These are phyloP conservation scores for Fusarium sp. DNA, from an alignment of 2,329 filamentous ascomycete species.

Conservation along the genomic window DNA sequence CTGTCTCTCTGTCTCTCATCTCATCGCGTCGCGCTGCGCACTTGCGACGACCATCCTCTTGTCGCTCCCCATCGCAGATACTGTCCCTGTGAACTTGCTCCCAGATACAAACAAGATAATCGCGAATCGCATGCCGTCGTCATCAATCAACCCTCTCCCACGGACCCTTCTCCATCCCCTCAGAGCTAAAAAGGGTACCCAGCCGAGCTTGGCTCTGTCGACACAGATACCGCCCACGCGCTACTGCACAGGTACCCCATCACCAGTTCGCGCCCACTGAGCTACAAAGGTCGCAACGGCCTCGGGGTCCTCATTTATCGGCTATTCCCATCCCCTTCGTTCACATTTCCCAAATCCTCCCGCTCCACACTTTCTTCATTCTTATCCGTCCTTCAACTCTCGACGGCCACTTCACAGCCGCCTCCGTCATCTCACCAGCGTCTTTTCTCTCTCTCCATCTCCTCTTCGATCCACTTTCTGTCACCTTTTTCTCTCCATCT, in stretches of 20 bases:
- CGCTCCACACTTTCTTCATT: slow-evolving; percentile 28
- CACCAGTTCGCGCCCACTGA: slow-evolving; percentile 25
- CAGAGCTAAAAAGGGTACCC: slow-evolving; percentile 27
- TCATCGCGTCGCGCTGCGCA: slow-evolving; percentile 32
- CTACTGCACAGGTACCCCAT: slow-evolving; percentile 34
- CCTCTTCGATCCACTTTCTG: slow-evolving; percentile 9
- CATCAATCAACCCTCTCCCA: slow-evolving; percentile 8
- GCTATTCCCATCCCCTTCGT: slow-evolving; percentile 31
- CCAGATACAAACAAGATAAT: slow-evolving; percentile 8
- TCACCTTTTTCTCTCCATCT: not conserved
- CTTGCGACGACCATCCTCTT: not conserved
- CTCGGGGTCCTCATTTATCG: slow-evolving; percentile 34
- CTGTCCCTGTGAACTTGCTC: slow-evolving; percentile 7
- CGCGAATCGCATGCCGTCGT: slow-evolving; percentile 26
- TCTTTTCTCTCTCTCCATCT: slow-evolving; percentile 14
- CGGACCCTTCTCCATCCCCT: slow-evolving; percentile 19
- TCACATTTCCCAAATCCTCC: slow-evolving; percentile 30
- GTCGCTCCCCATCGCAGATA: slow-evolving; percentile 11
- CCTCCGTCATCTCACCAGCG: slow-evolving; percentile 30
- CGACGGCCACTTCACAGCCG: slow-evolving; percentile 30
- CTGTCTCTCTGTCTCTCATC: slow-evolving; percentile 1
- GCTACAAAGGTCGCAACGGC: slow-evolving; percentile 39
- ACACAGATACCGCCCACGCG: slow-evolving; percentile 25
- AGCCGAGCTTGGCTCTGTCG: slow-evolving; percentile 18
- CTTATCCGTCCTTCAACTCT: slow-evolving; percentile 6